Conservation (phyloP, 768 basidiomycete species). For the Lactarius indigo region DNA sequence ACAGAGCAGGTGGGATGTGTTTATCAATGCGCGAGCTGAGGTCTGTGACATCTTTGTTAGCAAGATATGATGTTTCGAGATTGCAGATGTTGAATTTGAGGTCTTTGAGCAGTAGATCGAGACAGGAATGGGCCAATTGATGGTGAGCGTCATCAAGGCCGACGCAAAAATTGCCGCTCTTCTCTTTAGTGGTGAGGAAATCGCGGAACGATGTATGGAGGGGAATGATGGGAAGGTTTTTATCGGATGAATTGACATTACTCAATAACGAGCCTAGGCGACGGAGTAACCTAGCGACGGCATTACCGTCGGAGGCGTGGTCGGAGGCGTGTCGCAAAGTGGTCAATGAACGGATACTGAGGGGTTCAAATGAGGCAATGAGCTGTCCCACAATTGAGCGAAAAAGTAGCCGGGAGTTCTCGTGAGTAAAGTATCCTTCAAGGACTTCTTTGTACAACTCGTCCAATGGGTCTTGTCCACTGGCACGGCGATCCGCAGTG, state of each 20-base stretch:
- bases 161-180: neutral
- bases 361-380: neutral
- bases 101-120: neutral
- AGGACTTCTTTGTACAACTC: too few relatives aligned
- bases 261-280: neutral
- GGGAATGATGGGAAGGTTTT: neutral
- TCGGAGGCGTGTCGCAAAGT: neutral
- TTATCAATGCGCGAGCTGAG: neutral
- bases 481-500: neutral
- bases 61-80: neutral
- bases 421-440: too few relatives aligned
- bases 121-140: neutral
- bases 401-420: neutral
- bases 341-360: neutral
- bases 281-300: neutral
- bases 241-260: neutral
- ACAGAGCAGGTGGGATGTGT: neutral
- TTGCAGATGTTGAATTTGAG: conserved; percentile 6
- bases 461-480: neutral
- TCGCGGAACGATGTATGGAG: neutral
- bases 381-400: neutral
- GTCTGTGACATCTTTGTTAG: neutral
- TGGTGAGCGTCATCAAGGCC: neutral
- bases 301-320: neutral
- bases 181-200: neutral